Percentiles rank a stretch among this genome's conserved stretches.
Conservation (phyloP, 306 rosid species). For the Comarum palustre region DNA sequence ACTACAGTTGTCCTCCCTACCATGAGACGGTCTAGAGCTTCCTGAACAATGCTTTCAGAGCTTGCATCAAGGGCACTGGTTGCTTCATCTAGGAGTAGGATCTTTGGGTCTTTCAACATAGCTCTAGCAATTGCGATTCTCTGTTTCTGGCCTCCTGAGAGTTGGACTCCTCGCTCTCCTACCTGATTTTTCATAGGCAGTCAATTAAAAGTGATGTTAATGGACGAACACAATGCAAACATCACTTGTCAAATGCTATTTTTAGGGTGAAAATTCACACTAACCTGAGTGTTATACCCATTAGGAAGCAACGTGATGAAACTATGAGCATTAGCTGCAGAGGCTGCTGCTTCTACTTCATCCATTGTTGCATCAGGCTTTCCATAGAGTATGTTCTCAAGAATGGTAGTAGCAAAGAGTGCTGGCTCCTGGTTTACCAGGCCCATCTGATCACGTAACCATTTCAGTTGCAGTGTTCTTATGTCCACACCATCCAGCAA, state of each 20-base stretch:
- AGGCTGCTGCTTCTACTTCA: constrained; percentile 86
- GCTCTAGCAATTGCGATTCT: constrained; percentile 99
- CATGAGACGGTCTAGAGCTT: constrained; percentile 94
- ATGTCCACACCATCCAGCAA: constrained; percentile 81
- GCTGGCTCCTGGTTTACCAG: constrained; percentile 99
- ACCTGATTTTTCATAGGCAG: constrained; percentile 45
- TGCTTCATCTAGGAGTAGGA: constrained; percentile 95
- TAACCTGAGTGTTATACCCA: constrained; percentile 88
- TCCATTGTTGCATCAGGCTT: constrained; percentile 79
- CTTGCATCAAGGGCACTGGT: constrained; percentile 97
- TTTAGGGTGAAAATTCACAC: not conserved
- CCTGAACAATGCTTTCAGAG: constrained; percentile 96
- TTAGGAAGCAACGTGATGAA: constrained; percentile 84
- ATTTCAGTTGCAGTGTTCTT: constrained; percentile 68
- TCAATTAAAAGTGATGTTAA: not conserved
- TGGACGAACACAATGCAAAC: not conserved
- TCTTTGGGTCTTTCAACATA: constrained; percentile 87
- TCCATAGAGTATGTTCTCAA: constrained; percentile 90
- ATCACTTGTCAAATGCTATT: not conserved
- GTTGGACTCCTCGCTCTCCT: constrained; percentile 92
- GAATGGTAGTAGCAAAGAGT: constrained; percentile 88
- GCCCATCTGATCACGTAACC: constrained; percentile 95
- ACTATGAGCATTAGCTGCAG: constrained; percentile 96
- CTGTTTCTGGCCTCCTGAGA: constrained; percentile 96
- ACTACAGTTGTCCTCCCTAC: constrained; percentile 91